Evolutionary conservation across 2,329 filamentous ascomycete species (phyloP), one percentile per base, ranked within the genome.

Genomic region (Aspergillus costaricaensis): DNA sequence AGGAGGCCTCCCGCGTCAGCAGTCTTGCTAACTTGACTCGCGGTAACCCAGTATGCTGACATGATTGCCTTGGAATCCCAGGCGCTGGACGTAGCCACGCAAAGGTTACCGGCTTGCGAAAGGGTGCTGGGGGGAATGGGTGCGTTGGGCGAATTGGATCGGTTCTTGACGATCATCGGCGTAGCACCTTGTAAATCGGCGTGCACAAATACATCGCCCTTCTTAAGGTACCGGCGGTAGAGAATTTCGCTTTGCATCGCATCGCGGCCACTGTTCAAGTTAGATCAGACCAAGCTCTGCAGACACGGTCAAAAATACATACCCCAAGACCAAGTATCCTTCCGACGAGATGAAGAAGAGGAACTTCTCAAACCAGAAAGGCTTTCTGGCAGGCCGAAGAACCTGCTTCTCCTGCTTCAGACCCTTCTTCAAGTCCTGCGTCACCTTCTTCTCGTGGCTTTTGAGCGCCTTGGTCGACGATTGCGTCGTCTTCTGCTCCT

Each of bases 41-140:
- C 89, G 63, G 89, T 88, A 0, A 96, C 94, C 95, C 95, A 99
- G 89, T 91, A 99, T 8, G 94, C 93, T 17, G 91, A 89, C 91
- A 98, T 96, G 15, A 92, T 87, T 8, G 94, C 94, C 76, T 99
- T 99, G 1, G 91, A 94, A 62, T 98, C 95, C 95, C 95, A 99
- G 0, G 94, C 95, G 59, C 83, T 89, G 1, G 92, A 97, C 8
- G 91, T 90, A 63, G 91, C 91, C 5, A 99, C 90, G 0, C 90
- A 88, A 30, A 97, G 79, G 48, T 88, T 89, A 0, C 95, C 95
- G 4, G 95, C 95, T 78, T 99, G 95, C 0, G 91, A 90, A 2
- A 99, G 79, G 0, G 95, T 98, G 1, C 91, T 91, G 0, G 95
- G 95, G 3, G 95, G 92, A 25, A 99, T 94, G 0, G 93, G 92